Conservation (phyloP, 345 rosid genomes). For the Linum usitatissimum region DNA sequence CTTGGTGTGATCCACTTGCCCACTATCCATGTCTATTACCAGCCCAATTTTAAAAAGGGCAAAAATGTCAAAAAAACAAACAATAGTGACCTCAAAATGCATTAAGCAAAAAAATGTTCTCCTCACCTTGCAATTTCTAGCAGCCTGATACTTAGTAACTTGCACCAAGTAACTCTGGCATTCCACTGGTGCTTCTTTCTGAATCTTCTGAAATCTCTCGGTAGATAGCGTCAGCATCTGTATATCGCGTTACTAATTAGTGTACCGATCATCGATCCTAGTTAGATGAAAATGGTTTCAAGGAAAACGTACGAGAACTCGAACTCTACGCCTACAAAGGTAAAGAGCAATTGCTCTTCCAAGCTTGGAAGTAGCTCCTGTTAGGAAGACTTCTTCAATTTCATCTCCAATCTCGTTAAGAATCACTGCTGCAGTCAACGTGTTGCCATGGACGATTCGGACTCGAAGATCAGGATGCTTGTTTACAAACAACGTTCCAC, state of each 20-base stretch:
- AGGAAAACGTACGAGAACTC: constrained; percentile 62
- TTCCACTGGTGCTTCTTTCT: constrained; percentile 71
- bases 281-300: background rate
- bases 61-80: background rate
- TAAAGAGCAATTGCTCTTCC: constrained; percentile 96
- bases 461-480: constrained; percentile 73
- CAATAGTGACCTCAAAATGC: background rate
- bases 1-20: constrained; percentile 94
- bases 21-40: constrained; percentile 78
- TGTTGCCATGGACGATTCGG: constrained; percentile 93
- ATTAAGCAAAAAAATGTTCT: no score
- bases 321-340: constrained; percentile 63
- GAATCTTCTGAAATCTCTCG: constrained; percentile 81
- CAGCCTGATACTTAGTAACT: constrained; percentile 89
- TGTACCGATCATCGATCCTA: background rate
- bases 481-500: constrained; percentile 81
- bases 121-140: constrained; percentile 69
- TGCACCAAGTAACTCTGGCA: constrained; percentile 74
- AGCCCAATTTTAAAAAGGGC: background rate
- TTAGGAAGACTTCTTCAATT: constrained; percentile 71
- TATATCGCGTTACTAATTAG: background rate
- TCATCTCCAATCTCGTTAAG: constrained; percentile 63
- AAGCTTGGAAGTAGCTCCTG: constrained; percentile 97
- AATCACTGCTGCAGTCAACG: constrained; percentile 93
- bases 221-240: constrained; percentile 86